Conservation (phyloP, 345 rosid species). For the Rhodamnia rubescens region DNA sequence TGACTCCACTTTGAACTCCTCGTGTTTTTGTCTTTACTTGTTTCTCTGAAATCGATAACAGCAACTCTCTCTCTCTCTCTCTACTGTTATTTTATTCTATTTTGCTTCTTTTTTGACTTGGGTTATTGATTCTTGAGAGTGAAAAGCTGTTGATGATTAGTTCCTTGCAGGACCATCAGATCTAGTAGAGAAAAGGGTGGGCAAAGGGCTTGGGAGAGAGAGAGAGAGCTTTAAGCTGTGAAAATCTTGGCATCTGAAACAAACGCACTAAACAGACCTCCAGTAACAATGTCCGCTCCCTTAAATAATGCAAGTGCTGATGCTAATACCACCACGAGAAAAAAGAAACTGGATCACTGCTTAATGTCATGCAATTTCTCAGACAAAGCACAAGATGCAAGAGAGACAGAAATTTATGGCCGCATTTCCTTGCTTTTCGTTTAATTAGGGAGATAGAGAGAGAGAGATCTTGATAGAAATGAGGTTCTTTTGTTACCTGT, state of each 20-base stretch:
- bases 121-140: slow-evolving; percentile 51
- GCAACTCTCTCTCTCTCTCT: background rate
- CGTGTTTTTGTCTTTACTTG: slow-evolving; percentile 9
- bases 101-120: background rate
- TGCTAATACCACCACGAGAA: background rate
- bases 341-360: background rate
- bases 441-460: background rate
- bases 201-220: slow-evolving; percentile 11
- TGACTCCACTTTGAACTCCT: slow-evolving; percentile 13
- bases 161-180: slow-evolving; percentile 60
- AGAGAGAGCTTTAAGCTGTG: background rate
- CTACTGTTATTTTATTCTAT: background rate
- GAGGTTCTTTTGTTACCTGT: slow-evolving; percentile 40
- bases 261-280: background rate
- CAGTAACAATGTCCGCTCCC: background rate
- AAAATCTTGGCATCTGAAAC: slow-evolving; percentile 45
- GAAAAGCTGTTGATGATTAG: slow-evolving; percentile 40
- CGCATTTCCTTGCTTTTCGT: background rate
- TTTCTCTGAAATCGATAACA: slow-evolving; percentile 10
- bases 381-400: background rate
- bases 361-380: background rate
- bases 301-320: background rate
- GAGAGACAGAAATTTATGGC: background rate
- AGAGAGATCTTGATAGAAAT: background rate
- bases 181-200: background rate